phyloP scores from a whole-genome alignment of 495 filamentous ascomycete genomes.

The Aspergillus nidulans region DNA sequence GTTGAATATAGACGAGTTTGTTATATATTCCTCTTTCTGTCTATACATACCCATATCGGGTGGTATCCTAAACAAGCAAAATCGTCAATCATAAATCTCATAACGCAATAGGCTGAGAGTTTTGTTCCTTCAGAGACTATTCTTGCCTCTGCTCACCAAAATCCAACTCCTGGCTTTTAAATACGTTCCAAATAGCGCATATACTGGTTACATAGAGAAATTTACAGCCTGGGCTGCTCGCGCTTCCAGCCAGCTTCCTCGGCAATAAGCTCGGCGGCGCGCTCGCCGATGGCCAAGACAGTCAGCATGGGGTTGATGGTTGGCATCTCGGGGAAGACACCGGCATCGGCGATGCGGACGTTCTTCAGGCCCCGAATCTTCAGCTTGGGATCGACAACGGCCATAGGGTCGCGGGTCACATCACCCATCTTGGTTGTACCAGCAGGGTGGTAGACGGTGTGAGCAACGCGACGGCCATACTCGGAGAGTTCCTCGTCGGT shows the following conservation, averaged over 20 bases:
- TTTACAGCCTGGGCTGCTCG: slow-evolving; percentile 44
- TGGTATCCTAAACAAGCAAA: neutral
- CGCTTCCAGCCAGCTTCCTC: slow-evolving; percentile 57
- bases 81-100: slow-evolving; percentile 1
- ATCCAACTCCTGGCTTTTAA: slow-evolving; percentile 1
- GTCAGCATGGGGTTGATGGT: slow-evolving; percentile 66
- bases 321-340: slow-evolving; percentile 65
- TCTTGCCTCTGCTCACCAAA: neutral
- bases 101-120: neutral
- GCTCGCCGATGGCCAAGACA: slow-evolving; percentile 59
- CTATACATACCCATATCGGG: neutral
- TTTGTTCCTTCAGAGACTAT: neutral
- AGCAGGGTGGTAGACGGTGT: slow-evolving; percentile 83
- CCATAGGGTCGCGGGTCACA: slow-evolving; percentile 54
- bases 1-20: too few relatives aligned
- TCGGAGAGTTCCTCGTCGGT: slow-evolving; percentile 68
- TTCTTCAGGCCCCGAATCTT: slow-evolving; percentile 54
- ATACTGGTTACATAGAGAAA: neutral
- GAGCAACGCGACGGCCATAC: slow-evolving; percentile 69
- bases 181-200: neutral
- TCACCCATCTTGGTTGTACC: slow-evolving; percentile 88
- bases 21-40: neutral
- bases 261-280: slow-evolving; percentile 60
- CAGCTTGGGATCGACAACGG: slow-evolving; percentile 58
- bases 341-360: slow-evolving; percentile 62